phyloP scores from a whole-genome alignment of 371 early-diverging fungal genomes.

The Modicella reniformis region DNA sequence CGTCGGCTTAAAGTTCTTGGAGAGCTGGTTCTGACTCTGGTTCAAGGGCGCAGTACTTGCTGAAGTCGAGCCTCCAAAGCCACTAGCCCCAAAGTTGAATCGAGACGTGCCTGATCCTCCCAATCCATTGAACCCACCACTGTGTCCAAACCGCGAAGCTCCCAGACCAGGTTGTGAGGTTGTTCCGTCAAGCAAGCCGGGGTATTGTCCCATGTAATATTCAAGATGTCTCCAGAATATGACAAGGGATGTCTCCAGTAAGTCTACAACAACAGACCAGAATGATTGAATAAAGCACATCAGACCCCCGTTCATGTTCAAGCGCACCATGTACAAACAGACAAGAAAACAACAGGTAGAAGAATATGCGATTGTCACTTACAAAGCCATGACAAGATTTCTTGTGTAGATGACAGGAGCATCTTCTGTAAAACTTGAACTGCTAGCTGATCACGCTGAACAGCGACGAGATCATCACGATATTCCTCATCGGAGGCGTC shows the following conservation, averaged over 20 bases:
- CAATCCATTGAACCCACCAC: slow-evolving; percentile 32
- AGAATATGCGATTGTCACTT: slow-evolving; percentile 20
- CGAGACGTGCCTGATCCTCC: slow-evolving; percentile 17
- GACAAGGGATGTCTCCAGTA: slow-evolving; percentile 60
- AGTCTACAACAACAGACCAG: slow-evolving; percentile 34
- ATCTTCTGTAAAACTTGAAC: slow-evolving; percentile 52
- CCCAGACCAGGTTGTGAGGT: slow-evolving; percentile 28
- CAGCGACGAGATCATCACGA: slow-evolving; percentile 53
- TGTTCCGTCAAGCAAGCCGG: slow-evolving; percentile 33
- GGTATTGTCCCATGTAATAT: slow-evolving; percentile 55
- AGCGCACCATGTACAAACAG: background rate
- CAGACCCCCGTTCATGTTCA: background rate
- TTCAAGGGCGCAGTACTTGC: slow-evolving; percentile 11
- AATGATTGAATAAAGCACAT: no score
- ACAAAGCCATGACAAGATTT: slow-evolving; percentile 45
- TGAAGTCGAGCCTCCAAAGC: slow-evolving; percentile 15
- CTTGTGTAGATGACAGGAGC: slow-evolving; percentile 47
- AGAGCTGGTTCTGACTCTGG: slow-evolving; percentile 40
- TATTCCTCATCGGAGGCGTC: slow-evolving; percentile 49
- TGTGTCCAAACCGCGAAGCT: slow-evolving; percentile 55
- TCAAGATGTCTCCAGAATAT: slow-evolving; percentile 65
- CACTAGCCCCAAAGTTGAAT: slow-evolving; percentile 34
- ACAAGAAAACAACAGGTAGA: background rate
- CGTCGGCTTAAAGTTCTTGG: slow-evolving; percentile 54
- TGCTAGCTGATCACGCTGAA: slow-evolving; percentile 61